These are phyloP conservation scores for Gossypium schwendimanii DNA, from an alignment of 441 rosid genomes.

Conservation along the genomic window DNA sequence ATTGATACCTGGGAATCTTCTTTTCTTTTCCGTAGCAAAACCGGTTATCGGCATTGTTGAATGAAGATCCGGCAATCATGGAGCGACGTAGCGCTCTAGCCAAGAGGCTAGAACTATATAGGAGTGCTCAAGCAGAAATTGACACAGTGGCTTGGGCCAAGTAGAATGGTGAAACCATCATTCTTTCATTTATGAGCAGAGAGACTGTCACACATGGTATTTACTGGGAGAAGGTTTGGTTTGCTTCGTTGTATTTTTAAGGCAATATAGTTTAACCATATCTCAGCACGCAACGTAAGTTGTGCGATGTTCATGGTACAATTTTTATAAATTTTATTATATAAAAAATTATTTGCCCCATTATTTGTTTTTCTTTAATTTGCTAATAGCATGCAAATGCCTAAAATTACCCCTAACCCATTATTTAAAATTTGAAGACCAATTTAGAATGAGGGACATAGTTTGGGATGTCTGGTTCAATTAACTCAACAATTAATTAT, in stretches of 20 bases:
- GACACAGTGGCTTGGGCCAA: conserved; percentile 93
- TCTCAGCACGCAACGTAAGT: not conserved
- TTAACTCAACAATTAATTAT: too few species aligned
- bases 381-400: too few species aligned
- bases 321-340: too few species aligned
- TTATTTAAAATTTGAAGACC: too few species aligned
- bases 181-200: conserved; percentile 25
- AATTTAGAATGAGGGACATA: too few species aligned
- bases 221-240: not conserved
- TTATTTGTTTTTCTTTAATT: too few species aligned
- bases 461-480: too few species aligned
- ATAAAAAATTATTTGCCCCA: too few species aligned
- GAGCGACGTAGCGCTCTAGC: conserved; percentile 76
- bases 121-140: conserved; percentile 82
- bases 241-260: conserved; percentile 4
- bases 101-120: conserved; percentile 77
- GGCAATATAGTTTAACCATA: not conserved
- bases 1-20: not conserved
- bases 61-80: conserved; percentile 94
- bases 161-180: conserved; percentile 28
- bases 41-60: conserved; percentile 64
- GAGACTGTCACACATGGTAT: not conserved
- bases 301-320: not conserved
- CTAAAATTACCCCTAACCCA: too few species aligned
- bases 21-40: conserved; percentile 48